Conservation (phyloP, 331 rosid genomes). For the Telfairia occidentalis region DNA sequence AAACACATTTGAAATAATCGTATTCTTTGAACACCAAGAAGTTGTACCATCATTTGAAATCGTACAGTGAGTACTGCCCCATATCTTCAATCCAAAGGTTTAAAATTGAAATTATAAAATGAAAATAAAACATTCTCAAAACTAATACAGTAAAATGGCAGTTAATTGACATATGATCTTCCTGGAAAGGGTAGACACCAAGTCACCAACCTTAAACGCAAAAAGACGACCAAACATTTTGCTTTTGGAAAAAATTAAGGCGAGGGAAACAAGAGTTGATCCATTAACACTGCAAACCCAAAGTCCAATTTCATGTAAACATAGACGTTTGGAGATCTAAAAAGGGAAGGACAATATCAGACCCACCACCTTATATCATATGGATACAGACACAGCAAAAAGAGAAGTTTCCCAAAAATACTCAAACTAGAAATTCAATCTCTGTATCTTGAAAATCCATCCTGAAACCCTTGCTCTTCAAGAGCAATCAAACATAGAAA, state of each 20-base stretch:
- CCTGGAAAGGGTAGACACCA: not conserved
- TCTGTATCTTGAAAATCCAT: not conserved
- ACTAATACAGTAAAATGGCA: not conserved
- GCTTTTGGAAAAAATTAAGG: not conserved
- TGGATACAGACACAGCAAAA: not conserved
- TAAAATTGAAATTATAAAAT: not conserved
- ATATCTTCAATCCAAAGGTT: not conserved
- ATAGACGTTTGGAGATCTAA: not conserved
- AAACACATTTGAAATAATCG: not conserved
- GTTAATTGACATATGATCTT: not conserved
- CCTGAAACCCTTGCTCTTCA: not conserved
- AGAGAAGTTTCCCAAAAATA: not conserved
- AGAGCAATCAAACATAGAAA: not conserved
- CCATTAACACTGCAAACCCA: not conserved
- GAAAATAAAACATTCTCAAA: not conserved
- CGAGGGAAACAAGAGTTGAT: not conserved
- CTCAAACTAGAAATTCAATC: not conserved
- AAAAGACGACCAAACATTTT: not conserved
- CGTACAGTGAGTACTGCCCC: not conserved
- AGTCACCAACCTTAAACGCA: not conserved
- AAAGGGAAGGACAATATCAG: not conserved
- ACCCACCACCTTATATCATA: not conserved
- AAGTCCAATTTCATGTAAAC: constrained; percentile 5
- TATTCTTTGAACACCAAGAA: not conserved
- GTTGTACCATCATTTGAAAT: not conserved